These are phyloP conservation scores for Trypanosoma boissoni DNA, from an alignment of 208 protist species.

Conservation along the genomic window DNA sequence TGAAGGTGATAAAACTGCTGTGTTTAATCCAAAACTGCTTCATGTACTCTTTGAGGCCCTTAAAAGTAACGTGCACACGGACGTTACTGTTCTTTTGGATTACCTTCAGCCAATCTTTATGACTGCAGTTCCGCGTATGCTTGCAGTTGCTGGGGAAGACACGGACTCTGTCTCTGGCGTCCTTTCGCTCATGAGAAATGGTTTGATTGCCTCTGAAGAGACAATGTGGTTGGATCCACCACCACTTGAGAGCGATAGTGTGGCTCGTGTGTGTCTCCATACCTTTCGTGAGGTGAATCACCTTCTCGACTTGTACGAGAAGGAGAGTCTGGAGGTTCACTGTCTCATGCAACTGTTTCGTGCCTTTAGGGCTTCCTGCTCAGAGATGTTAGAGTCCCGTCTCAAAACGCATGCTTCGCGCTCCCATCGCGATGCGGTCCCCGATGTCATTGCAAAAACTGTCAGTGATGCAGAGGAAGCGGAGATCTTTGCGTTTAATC, in stretches of 20 bases:
- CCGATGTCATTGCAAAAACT: no score
- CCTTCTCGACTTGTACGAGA: constrained; percentile 6
- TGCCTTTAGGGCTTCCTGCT: constrained; percentile 10
- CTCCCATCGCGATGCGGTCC: no score
- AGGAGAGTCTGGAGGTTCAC: constrained; percentile 20
- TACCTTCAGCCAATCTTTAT: constrained; percentile 25
- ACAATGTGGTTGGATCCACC: background rate
- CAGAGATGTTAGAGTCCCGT: background rate
- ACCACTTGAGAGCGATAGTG: constrained; percentile 15
- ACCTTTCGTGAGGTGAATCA: constrained; percentile 13
- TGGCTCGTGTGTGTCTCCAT: constrained; percentile 1
- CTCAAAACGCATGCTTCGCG: background rate
- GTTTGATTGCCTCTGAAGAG: background rate
- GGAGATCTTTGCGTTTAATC: constrained; percentile 30
- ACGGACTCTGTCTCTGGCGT: constrained; percentile 4
- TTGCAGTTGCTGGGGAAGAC: constrained; percentile 3
- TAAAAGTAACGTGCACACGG: background rate
- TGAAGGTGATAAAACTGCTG: constrained; percentile 20
- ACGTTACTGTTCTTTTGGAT: constrained; percentile 13
- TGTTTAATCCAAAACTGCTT: constrained; percentile 21
- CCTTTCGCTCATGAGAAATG: background rate
- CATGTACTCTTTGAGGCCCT: constrained; percentile 11
- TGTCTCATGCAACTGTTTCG: constrained; percentile 25
- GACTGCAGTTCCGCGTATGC: constrained; percentile 9
- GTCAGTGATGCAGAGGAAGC: background rate